Evolutionary conservation across 2,329 filamentous ascomycete genomes (phyloP).

Genomic region (Graphiopsis chlorocephala): DNA sequence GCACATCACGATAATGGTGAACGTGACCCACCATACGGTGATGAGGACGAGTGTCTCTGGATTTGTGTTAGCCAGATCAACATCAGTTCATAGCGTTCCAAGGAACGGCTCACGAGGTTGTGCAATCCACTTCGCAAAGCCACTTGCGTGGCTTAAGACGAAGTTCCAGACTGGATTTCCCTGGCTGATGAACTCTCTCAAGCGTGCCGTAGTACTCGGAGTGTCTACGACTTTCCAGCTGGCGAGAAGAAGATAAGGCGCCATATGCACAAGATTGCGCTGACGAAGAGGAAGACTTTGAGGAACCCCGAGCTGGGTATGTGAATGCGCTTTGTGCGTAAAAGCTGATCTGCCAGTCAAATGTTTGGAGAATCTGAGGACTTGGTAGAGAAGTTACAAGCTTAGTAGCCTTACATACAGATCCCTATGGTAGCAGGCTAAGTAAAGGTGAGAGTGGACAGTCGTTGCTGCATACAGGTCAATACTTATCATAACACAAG

Average conservation of each 20-base stretch:
- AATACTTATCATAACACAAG: not conserved
- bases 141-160: not conserved
- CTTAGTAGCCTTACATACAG: not conserved
- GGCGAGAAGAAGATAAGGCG: not conserved
- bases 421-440: not conserved
- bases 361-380: not conserved
- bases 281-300: not conserved
- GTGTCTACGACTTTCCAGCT: conserved; percentile 1
- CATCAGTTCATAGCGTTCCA: not conserved
- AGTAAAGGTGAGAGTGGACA: not conserved
- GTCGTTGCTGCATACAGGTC: not conserved
- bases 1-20: conserved; percentile 2
- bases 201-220: conserved; percentile 3
- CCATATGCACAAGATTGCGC: not conserved
- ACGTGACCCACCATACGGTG: conserved; percentile 14
- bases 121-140: conserved; percentile 1
- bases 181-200: not conserved
- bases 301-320: not conserved
- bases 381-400: not conserved
- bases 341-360: not conserved
- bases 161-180: not conserved
- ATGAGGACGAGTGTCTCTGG: conserved; percentile 9
- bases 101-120: conserved; percentile 3
- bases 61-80: not conserved
- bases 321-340: not conserved